These are phyloP conservation scores for Phalaenopsis aphrodite DNA, from an alignment of 106 monocot species.

Conservation along the genomic window DNA sequence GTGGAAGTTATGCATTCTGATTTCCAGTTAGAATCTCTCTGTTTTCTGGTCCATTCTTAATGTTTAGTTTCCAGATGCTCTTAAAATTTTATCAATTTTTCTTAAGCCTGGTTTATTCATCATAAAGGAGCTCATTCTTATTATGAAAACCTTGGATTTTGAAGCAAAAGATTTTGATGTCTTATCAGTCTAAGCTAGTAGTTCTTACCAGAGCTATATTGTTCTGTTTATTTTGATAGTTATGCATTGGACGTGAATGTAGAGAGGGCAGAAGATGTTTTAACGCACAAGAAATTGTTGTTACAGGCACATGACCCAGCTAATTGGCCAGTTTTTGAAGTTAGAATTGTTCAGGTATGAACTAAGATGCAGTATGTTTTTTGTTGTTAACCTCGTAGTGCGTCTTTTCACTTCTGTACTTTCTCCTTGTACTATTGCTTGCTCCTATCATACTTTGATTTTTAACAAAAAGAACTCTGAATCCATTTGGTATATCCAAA, in stretches of 20 bases:
- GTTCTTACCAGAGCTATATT: not conserved
- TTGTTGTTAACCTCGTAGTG: not conserved
- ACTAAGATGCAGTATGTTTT: not conserved
- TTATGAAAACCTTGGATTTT: not conserved
- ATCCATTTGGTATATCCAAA: not conserved
- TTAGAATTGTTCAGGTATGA: conserved; percentile 70
- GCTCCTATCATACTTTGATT: not conserved
- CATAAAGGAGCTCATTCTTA: not conserved
- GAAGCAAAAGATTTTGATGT: not conserved
- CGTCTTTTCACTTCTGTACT: not conserved
- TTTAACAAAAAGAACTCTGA: not conserved
- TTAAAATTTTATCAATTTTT: not conserved
- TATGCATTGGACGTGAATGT: conserved; percentile 90
- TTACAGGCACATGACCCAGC: conserved; percentile 53
- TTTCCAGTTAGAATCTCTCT: not conserved
- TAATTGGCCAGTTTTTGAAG: conserved; percentile 43
- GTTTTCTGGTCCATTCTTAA: not conserved
- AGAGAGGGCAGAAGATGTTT: conserved; percentile 79
- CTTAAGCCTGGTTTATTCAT: not conserved
- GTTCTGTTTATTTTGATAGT: conserved; percentile 21
- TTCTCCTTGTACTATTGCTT: not conserved
- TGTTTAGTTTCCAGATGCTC: not conserved
- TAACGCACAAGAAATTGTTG: conserved; percentile 59
- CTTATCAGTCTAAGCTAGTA: not conserved
- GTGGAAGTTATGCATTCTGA: not conserved